Base-by-base conservation (phyloP, 495 filamentous ascomycete genomes). In the Neurospora sp. region DNA sequence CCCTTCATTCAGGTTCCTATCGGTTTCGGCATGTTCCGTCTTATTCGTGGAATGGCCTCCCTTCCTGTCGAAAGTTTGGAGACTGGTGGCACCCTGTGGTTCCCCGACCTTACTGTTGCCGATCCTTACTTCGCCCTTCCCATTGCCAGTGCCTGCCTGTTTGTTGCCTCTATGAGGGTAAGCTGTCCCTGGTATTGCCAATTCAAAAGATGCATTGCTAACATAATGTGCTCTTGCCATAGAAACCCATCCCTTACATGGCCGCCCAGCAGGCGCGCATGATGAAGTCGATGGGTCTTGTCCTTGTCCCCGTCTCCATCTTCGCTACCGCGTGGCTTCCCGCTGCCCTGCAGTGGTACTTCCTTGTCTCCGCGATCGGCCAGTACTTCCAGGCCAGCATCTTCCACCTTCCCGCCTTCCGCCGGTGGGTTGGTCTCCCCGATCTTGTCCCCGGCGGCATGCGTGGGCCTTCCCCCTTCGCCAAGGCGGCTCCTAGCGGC, bases 81-180 rank as follows among this genome's bases (percentile, higher is more conserved):
- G 71, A 81, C 80, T 10, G 94, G 91, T 39, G 89, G 92, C 4
- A 72, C 89, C 8, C 80, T 86, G 14, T 98, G 96, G 96, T 87
- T 98, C 74, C 81, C 81, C 5, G 91, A 99, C 77, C 82, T 99
- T 71, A 92, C 94, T 1, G 78, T 91, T 12, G 71, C 87, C 1
- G 96, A 99, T 80, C 94, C 96, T 0, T 88, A 83, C 68, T 92
- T 83, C 73, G 81, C 95, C 42, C 79, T 98, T n/a, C 96, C 96
- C 0, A 35, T 88, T 8, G 27, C 80, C 2, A 83, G 88, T 4
- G 83, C 86, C 3, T 72, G 74, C 3, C 69, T 85, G 11, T 83
- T 92, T 75, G 86, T 88, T 71, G 68, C 82, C 11, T 83, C 88
- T 70, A 79, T 92, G 39, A 85, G 81, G 82, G 91, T 93, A 85